Evolutionary conservation across 1,284 basidiomycete genomes (phyloP), one percentile per base, ranked within the genome.

Genomic region (Agaricales sp.): DNA sequence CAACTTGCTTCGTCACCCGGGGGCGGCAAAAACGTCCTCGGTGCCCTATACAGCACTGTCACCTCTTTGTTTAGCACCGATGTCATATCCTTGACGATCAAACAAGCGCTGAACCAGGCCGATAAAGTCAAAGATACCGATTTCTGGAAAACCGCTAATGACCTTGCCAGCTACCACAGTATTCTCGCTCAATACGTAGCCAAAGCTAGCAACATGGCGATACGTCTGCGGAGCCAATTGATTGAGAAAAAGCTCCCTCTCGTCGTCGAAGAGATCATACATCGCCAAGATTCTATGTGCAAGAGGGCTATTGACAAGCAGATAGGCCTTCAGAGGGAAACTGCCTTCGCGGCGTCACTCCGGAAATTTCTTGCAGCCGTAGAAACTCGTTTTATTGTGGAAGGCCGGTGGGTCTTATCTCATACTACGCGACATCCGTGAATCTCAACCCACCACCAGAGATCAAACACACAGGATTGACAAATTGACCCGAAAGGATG

Each of bases 191-290:
- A 35, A n/a, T 35, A 35, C n/a, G 30, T n/a, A 11, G 8, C 30
- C 30, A 8, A 11, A 8, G 30, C 30, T n/a, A n/a, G 62, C 19
- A 11, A 37, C 2, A 16, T 46, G 0, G 52, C 69, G 24, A 61
- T 70, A 38, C 50, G 43, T n/a, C 47, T 48, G 1, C 21, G 66
- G 11, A 66, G 30, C 30, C 11, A 8, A n/a, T 35, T 35, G 30
- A 43, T 21, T 18, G 20, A 43, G 20, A 43, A 43, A n/a, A 35
- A 35, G 30, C 11, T 35, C n/a, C 30, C 30, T n/a, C 11, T 35
- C n/a, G 30, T 35, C 30, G 30, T 35, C 30, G n/a, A 35, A 35
- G 30, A 35, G 30, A n/a, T 35, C 30, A 8, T 35, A 8, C 30
- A 35, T n/a, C 30, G n/a, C 30, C 30, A 35, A 11, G n/a, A 35